Conservation (phyloP, 768 basidiomycete genomes). For the Amanita pallidorosea region DNA sequence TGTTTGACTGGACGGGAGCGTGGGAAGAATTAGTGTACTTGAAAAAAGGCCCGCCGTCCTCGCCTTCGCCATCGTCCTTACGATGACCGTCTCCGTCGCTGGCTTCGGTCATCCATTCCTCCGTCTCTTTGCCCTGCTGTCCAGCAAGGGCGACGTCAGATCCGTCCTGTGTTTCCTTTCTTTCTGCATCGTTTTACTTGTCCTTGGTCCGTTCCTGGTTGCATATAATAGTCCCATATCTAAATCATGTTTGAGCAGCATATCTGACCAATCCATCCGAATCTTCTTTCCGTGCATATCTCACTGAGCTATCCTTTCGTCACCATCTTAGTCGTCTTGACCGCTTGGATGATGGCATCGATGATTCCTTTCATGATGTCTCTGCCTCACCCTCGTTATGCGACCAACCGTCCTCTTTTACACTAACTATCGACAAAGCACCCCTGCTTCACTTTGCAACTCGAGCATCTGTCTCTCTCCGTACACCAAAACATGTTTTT, state of each 20-base stretch:
- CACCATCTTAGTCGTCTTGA: slow-evolving; percentile 85
- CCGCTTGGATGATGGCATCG: slow-evolving; percentile 28
- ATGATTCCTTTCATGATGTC: slow-evolving; percentile 29
- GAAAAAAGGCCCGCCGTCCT: slow-evolving; percentile 2
- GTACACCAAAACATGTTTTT: slow-evolving; percentile 84
- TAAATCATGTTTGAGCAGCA: slow-evolving; percentile 36
- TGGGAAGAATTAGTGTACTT: slow-evolving; percentile 1
- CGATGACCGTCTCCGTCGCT: slow-evolving; percentile 59
- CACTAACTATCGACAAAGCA: slow-evolving; percentile 23
- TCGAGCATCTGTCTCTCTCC: slow-evolving; percentile 84
- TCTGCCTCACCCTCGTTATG: slow-evolving; percentile 16
- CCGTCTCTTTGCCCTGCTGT: slow-evolving; percentile 35
- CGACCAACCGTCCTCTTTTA: slow-evolving; percentile 16
- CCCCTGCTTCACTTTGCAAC: slow-evolving; percentile 80
- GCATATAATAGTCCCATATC: slow-evolving; percentile 5
- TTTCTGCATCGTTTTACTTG: slow-evolving; percentile 54
- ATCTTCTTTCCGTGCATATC: slow-evolving; percentile 85
- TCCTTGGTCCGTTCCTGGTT: slow-evolving; percentile 49
- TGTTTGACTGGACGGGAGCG: not conserved
- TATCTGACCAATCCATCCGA: slow-evolving; percentile 94
- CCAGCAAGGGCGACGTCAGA: slow-evolving; percentile 53
- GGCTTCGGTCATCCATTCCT: slow-evolving; percentile 17
- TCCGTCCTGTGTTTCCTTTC: slow-evolving; percentile 63
- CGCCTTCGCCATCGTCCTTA: slow-evolving; percentile 18
- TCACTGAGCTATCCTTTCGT: slow-evolving; percentile 96